Conservation (phyloP, 805 yeast species). For the Monosporozyma solicola region DNA sequence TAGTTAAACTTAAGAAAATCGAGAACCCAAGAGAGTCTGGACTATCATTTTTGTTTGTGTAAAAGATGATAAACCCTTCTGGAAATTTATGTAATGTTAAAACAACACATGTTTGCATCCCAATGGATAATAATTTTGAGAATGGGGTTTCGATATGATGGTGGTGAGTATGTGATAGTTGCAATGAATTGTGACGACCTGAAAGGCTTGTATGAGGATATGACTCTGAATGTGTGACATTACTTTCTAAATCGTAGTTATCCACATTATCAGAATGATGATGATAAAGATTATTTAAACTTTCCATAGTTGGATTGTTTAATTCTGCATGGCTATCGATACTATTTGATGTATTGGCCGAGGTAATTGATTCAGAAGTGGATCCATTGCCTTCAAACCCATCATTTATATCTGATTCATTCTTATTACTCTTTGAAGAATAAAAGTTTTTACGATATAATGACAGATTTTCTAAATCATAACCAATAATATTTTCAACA, state of each 20-base stretch:
- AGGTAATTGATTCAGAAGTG: not conserved
- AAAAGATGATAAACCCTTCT: constrained; percentile 83
- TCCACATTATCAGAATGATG: not conserved
- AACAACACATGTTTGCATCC: constrained; percentile 83
- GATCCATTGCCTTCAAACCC: not conserved
- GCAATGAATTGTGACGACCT: constrained; percentile 1
- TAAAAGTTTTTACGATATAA: constrained; percentile 26
- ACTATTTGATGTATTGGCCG: not conserved
- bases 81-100: constrained; percentile 87
- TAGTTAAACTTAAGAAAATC: constrained; percentile 73
- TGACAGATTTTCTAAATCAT: constrained; percentile 29
- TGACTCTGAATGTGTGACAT: not conserved
- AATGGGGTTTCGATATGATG: constrained; percentile 73
- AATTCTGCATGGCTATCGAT: not conserved
- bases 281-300: not conserved
- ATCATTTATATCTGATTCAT: not conserved
- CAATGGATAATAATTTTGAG: constrained; percentile 74
- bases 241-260: constrained; percentile 1
- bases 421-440: constrained; percentile 4
- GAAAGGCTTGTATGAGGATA: not conserved
- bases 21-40: constrained; percentile 54
- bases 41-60: constrained; percentile 40
- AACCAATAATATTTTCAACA: constrained; percentile 29
- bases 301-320: not conserved
- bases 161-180: constrained; percentile 40